Conservation (phyloP, 768 basidiomycete genomes). For the Dendrothele bispora region DNA sequence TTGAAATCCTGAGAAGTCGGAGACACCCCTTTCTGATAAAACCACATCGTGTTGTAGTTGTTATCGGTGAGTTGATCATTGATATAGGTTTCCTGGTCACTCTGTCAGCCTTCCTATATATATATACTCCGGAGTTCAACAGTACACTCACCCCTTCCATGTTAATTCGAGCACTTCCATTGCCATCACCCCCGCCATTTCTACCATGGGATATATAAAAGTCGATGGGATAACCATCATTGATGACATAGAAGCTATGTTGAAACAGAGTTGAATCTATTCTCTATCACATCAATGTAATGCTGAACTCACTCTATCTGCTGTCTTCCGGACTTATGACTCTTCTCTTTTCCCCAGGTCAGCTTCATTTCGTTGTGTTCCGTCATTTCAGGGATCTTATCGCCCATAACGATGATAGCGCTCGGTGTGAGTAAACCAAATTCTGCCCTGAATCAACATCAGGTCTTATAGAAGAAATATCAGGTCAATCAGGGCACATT, state of each 20-base stretch:
- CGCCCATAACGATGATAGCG: conserved; percentile 5
- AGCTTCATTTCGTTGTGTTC: neutral
- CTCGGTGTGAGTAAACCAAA: conserved; percentile 9
- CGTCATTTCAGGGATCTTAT: neutral
- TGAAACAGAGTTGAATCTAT: neutral
- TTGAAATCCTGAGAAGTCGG: no score
- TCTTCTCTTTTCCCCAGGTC: conserved; percentile 7
- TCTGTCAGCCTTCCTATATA: neutral
- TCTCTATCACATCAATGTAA: neutral
- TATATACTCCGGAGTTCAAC: neutral
- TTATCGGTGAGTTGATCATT: neutral
- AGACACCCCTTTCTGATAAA: neutral
- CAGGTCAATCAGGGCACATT: no score
- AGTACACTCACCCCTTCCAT: neutral
- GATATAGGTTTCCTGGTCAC: neutral
- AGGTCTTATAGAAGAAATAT: no score
- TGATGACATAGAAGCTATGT: conserved; percentile 2
- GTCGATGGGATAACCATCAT: conserved; percentile 3
- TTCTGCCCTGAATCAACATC: no score
- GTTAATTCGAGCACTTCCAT: neutral
- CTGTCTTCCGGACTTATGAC: neutral
- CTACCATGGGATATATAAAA: neutral
- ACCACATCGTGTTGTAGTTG: neutral
- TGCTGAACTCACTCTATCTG: neutral
- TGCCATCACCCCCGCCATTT: neutral